Base-by-base conservation (phyloP, 164 flowering plant species). In the Warburgia ugandensis region DNA sequence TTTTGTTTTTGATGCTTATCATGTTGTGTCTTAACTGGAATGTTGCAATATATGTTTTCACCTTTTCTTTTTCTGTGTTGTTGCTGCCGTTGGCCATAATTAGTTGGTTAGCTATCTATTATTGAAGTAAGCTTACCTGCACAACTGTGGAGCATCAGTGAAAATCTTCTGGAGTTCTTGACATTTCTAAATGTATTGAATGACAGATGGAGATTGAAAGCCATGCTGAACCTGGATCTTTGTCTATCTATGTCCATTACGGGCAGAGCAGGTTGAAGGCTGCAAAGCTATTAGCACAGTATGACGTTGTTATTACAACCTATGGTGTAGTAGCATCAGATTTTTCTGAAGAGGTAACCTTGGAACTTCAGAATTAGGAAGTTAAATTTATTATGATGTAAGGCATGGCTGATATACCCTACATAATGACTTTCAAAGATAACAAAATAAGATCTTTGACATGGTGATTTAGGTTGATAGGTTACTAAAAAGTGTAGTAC, bases 261-360 rank as follows among this genome's bases (percentile, higher is more conserved):
- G 99, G 99, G 37, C 94, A 82, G 68, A 70, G 76, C 62, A 77
- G 99, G 54, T 68, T 79, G 28, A 92, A 81, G 62, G 94, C 88
- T 77, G 84, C 86, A 54, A 77, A 73, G 37, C 20, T 65, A 62
- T 66, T 92, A 22, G 77, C 87, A 38, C 94, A 86, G 50, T 60
- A 56, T 64, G 82, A 80, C 73, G 80, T 92, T 70, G 95, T 92
- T 29, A 74, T 92, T 13, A 88, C 99, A 29, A 88, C 99, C 6
- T 92, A 86, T 67, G 99, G 99, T 44, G 92, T 92, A 27, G 53
- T 92, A 52, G 68, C 89, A 29, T 92, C 97, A 41, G 99, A 92
- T 44, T 92, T 71, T 72, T 75, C 91, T 7, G 54, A 68, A 17
- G 97, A 88, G 95, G 97, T 86, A 79, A 59, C 45, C 45, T 55